Evolutionary conservation across 352 stramenopile genomes (phyloP), one percentile per base, ranked within the genome.

Genomic region (Phytopythium oedochilum): DNA sequence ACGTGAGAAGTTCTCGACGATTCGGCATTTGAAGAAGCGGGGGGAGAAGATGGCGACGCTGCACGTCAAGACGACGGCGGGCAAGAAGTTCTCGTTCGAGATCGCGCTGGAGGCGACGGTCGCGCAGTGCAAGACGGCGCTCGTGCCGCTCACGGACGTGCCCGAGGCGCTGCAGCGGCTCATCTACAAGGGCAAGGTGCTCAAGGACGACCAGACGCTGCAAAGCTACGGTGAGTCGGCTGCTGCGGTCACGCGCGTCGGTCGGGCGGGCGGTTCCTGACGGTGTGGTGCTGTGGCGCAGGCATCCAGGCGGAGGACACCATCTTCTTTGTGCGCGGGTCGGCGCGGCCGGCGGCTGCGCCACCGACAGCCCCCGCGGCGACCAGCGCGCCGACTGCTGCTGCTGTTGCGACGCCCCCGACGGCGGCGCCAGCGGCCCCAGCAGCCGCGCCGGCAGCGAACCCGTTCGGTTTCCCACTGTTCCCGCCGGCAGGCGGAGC

Each of bases 111-210:
- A 87, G 17, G 64, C 57, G 40, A 85, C 82, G 3, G 85, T 96
- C 17, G 64, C 74, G 28, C 70, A 83, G 45, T 90, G 87, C 66
- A 96, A 96, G 64, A 59, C 83, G 48, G 69, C 68, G 51, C 87
- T 96, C 29, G 79, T 83, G 54, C 61, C 59, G 7, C 59, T 65
- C 49, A 92, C 86, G 26, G 75, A 88, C 36, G 85, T 96, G 17
- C 66, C 84, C 0, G 68, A 71, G n/a, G 57, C 71, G 44, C 82
- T 91, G 54, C 88, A 96, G 66, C 83, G 88, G 5, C 77, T 96
- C 53, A 96, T 96, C 54, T 89, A 88, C 70, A 93, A 94, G 64
- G 88, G 88, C 52, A 97, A 95, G 64, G 83, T 97, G 54, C 80
- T 97, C 53, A 93, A 96, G 63, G 87, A 97, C 63, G 87, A 96